Evolutionary conservation across 2,329 filamentous ascomycete species (phyloP).

Genomic region (Pseudopithomyces maydicus): DNA sequence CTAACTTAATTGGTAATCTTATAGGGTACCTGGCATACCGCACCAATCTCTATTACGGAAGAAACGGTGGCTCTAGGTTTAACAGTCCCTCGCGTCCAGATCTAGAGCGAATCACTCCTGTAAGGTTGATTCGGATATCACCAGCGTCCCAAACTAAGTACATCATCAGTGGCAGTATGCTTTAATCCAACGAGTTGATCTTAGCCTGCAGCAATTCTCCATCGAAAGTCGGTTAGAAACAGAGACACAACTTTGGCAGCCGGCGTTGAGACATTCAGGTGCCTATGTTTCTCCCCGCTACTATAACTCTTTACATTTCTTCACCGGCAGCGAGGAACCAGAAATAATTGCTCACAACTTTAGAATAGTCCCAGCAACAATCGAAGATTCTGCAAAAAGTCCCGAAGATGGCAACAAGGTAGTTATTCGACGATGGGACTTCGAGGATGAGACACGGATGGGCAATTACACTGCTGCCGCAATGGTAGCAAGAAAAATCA

Average conservation of each 20-base stretch:
- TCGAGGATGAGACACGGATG: not conserved
- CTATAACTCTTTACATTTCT: not conserved
- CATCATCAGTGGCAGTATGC: slow-evolving; percentile 10
- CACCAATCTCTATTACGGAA: not conserved
- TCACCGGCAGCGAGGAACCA: not conserved
- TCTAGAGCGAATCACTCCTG: slow-evolving; percentile 8
- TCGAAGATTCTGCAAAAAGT: not conserved
- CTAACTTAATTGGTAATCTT: not conserved
- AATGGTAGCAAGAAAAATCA: slow-evolving; percentile 3
- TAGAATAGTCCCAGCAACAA: not conserved
- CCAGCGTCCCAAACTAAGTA: not conserved
- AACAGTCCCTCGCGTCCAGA: slow-evolving; percentile 8
- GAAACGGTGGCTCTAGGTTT: not conserved
- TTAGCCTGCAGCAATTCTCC: slow-evolving; percentile 4
- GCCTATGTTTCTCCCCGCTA: not conserved
- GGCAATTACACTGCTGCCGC: slow-evolving; percentile 6
- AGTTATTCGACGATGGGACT: not conserved
- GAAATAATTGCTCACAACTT: slow-evolving; percentile 9
- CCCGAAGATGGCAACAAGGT: slow-evolving; percentile 7
- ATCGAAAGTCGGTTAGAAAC: not conserved
- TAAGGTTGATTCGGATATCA: not conserved
- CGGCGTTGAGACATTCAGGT: slow-evolving; percentile 1
- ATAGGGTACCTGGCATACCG: slow-evolving; percentile 6
- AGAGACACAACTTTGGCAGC: not conserved
- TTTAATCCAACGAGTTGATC: slow-evolving; percentile 6